phyloP scores from a whole-genome alignment of 306 rosid species.

The Prunus kanzakura region DNA sequence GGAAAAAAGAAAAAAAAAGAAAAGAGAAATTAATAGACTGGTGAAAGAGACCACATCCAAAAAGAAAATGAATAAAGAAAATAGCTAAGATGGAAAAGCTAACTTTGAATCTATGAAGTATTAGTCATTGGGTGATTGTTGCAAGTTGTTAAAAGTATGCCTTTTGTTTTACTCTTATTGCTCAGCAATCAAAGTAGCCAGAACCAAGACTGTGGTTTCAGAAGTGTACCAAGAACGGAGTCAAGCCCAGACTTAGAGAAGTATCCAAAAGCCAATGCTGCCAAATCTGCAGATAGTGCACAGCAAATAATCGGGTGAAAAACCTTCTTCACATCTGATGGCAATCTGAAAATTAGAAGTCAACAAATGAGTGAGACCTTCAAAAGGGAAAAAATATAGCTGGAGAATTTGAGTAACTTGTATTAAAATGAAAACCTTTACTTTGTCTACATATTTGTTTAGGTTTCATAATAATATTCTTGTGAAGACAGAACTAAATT shows the following conservation, averaged over 20 bases:
- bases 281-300: conserved; percentile 71
- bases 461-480: background rate
- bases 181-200: conserved; percentile 12
- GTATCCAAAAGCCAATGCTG: conserved; percentile 75
- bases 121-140: background rate
- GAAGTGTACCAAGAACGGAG: conserved; percentile 79
- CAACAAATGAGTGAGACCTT: conserved; percentile 22
- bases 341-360: conserved; percentile 52
- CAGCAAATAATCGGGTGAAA: conserved; percentile 97
- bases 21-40: background rate
- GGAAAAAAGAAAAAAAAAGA: background rate
- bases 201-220: conserved; percentile 14
- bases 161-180: background rate
- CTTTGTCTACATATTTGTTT: background rate
- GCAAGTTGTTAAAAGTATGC: background rate
- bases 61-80: background rate
- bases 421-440: background rate
- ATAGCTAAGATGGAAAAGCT: background rate
- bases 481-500: conserved; percentile 1
- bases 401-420: conserved; percentile 3
- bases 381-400: background rate
- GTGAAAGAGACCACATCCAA: background rate
- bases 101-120: background rate
- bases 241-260: conserved; percentile 75
- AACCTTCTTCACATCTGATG: conserved; percentile 67